A percentile compares a stretch with the other conserved stretches of the same genome.
Conservation (phyloP, 768 basidiomycete species). For the Tulasnella sp. region DNA sequence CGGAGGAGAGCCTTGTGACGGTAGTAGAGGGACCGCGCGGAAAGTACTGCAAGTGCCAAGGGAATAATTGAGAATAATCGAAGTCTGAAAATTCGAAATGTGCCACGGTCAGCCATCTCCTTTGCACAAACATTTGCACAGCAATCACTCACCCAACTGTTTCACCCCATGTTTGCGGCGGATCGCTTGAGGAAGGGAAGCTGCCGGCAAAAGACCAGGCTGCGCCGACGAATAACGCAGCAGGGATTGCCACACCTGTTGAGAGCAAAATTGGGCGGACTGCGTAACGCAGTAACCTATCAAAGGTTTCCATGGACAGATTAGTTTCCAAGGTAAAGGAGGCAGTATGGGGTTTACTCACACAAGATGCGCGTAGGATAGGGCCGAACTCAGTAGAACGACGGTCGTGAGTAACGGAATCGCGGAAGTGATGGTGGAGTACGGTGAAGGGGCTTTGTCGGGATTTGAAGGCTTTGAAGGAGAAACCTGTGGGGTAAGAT, state of each 20-base stretch:
- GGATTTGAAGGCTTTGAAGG: slow-evolving; percentile 33
- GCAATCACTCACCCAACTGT: slow-evolving; percentile 59
- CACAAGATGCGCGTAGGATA: slow-evolving; percentile 69
- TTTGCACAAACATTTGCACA: slow-evolving; percentile 27
- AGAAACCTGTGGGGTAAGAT: slow-evolving; percentile 34
- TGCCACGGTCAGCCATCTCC: slow-evolving; percentile 29
- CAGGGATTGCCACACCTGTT: slow-evolving; percentile 71
- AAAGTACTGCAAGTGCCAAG: slow-evolving; percentile 61
- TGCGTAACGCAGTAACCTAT: slow-evolving; percentile 63
- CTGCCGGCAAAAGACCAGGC: slow-evolving; percentile 80
- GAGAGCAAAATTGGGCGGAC: slow-evolving; percentile 78
- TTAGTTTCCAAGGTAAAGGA: not conserved
- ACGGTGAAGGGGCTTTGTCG: slow-evolving; percentile 42
- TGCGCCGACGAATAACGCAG: slow-evolving; percentile 66
- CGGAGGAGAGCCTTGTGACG: slow-evolving; percentile 66
- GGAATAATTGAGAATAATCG: slow-evolving; percentile 76
- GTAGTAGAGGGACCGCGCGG: slow-evolving; percentile 50
- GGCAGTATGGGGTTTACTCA: not conserved
- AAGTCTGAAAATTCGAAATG: slow-evolving; percentile 44
- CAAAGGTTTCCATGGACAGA: not conserved
- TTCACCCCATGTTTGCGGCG: slow-evolving; percentile 74
- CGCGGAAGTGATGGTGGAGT: slow-evolving; percentile 69
- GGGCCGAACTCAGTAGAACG: slow-evolving; percentile 62
- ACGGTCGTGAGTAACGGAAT: slow-evolving; percentile 71
- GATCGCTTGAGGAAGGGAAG: slow-evolving; percentile 55